Percentiles rank a stretch among this genome's conserved stretches.
Conservation (phyloP, 441 rosid species). For the Syzygium malaccense region DNA sequence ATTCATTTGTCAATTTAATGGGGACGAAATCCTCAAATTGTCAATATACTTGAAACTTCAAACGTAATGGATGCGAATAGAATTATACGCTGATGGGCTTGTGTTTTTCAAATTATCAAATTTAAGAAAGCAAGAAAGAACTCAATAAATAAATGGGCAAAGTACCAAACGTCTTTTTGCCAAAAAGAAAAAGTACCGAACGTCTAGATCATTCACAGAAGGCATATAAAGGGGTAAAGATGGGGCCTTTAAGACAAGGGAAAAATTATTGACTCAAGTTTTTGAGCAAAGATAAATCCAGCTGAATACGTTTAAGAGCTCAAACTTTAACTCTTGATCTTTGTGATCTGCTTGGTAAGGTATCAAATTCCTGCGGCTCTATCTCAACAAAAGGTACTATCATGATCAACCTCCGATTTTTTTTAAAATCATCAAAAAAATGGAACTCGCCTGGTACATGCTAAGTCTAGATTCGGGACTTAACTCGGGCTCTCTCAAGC, state of each 20-base stretch:
- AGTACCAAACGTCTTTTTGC: not conserved
- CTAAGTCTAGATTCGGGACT: no score
- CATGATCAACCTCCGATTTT: no score
- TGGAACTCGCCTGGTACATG: no score
- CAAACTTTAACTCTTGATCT: not conserved
- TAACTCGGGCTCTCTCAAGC: no score
- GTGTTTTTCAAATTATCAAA: not conserved
- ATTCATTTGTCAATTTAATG: not conserved
- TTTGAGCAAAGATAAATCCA: rapidly evolving
- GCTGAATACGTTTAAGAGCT: not conserved
- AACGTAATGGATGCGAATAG: no score
- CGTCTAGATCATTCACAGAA: not conserved
- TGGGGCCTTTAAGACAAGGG: not conserved
- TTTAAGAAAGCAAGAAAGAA: not conserved
- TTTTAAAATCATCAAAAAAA: no score
- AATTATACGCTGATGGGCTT: no score
- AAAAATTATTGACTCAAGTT: not conserved
- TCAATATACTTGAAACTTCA: no score
- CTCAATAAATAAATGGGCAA: not conserved
- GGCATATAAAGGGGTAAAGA: not conserved
- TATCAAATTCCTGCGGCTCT: no score
- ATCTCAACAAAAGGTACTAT: no score
- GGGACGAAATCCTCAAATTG: not conserved
- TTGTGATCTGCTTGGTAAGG: not conserved
- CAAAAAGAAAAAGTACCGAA: not conserved